Evolutionary conservation across 805 yeast genomes (phyloP), one percentile per base, ranked within the genome.

Genomic region (Metschnikowia cerradonensis): DNA sequence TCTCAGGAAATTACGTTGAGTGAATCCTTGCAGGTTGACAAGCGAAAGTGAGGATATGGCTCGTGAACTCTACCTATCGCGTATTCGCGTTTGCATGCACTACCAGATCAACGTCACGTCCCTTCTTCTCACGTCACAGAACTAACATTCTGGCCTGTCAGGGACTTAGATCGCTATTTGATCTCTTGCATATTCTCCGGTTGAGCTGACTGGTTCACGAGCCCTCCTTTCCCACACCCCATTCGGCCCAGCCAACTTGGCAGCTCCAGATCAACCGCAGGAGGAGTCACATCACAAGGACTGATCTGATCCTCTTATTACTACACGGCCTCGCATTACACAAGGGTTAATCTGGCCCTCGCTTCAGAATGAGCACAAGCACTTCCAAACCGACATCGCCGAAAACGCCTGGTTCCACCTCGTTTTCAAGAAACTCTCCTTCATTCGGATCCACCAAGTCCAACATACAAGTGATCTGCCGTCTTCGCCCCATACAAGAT

Each of bases 381-480:
- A 15, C 6, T 15, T 14, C 47, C 26, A 44, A 44, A 14, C 17
- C 40, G 13, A 13, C 33, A 26, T 53, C 56, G 32, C 56, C 56
- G 8, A 48, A 23, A 26, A 45, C 47, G 3, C 47, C 47, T 6
- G 32, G 19, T 0, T 11, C 14, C 13, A 13, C 31, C 14, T 14
- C 33, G 15, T 30, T 6, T 15, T 40, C 14, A 15, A n/a, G 6
- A 15, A 32, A 10, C 3, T n/a, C 37, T 20, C 45, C 26, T n/a
- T 19, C 31, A 6, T 19, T 20, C 6, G 38, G 31, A 17, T 15
- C 14, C 41, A 35, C 42, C 32, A 45, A 47, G 22, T 43, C 67
- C 47, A 74, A 77, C 55, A 80, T 86, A 61, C 81, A 81, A 58
- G 95, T 88, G 26, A 75, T 88, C 17, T 89, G 88, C 23, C 72